Conservation (phyloP, 306 rosid genomes). For the Pyrus pyrifolia region DNA sequence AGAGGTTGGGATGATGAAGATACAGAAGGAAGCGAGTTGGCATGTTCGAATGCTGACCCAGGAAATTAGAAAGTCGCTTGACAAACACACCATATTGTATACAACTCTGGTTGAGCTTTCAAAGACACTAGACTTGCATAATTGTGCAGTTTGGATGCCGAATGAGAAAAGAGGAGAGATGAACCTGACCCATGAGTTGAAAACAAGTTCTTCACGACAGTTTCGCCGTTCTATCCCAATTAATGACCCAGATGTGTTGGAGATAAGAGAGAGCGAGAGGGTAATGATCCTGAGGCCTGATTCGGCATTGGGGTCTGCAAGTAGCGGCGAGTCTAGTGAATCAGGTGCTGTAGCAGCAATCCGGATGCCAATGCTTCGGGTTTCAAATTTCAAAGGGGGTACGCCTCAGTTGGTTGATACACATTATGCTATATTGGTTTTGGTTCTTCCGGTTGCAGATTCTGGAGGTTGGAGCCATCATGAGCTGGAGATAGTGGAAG, state of each 20-base stretch:
- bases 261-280: conserved; percentile 43
- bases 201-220: conserved; percentile 16
- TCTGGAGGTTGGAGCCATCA: conserved; percentile 48
- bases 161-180: conserved; percentile 40
- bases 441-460: conserved; percentile 51
- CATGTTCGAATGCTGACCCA: conserved; percentile 78
- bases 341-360: conserved; percentile 64
- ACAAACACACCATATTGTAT: conserved; percentile 66
- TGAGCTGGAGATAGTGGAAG: conserved; percentile 71
- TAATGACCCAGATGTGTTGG: conserved; percentile 49
- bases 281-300: conserved; percentile 59
- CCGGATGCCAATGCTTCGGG: conserved; percentile 74
- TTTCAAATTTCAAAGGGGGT: conserved; percentile 76
- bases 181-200: conserved; percentile 69
- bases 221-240: conserved; percentile 42
- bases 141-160: conserved; percentile 90
- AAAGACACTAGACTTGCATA: conserved; percentile 57
- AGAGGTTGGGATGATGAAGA: conserved; percentile 82
- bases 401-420: conserved; percentile 67
- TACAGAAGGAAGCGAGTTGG: conserved; percentile 69
- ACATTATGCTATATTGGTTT: conserved; percentile 57
- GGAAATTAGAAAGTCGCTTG: conserved; percentile 68
- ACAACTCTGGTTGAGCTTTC: conserved; percentile 82
- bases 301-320: conserved; percentile 57
- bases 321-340: conserved; percentile 39